Conservation (phyloP, 2,329 filamentous ascomycete genomes). For the Lizonia empirigonia region DNA sequence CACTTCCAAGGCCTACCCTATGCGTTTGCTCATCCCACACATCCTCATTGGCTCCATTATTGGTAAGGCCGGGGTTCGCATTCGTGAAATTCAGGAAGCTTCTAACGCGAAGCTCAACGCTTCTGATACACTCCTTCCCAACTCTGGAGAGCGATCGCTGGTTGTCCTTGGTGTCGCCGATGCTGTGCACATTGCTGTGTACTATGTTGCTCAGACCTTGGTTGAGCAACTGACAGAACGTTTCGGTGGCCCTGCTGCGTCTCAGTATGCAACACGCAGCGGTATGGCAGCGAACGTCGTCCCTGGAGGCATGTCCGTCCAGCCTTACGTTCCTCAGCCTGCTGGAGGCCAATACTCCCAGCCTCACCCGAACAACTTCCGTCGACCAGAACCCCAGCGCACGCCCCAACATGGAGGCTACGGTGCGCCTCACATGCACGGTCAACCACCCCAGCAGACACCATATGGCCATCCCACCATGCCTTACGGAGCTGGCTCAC, state of each 20-base stretch:
- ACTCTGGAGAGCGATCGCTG: constrained; percentile 96
- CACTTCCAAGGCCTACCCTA: constrained; percentile 95
- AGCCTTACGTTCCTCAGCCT: constrained; percentile 95
- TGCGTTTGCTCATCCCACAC: constrained; percentile 92
- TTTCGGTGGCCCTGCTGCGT: constrained; percentile 93
- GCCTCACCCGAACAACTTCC: constrained; percentile 84
- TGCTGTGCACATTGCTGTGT: constrained; percentile 97
- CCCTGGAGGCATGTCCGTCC: constrained; percentile 97
- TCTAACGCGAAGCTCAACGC: constrained; percentile 96
- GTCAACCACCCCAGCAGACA: constrained; percentile 57
- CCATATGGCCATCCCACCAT: constrained; percentile 64
- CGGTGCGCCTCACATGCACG: constrained; percentile 70
- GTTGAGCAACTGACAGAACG: constrained; percentile 96
- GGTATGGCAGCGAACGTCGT: constrained; percentile 92
- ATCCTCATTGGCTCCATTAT: constrained; percentile 99
- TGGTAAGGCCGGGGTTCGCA: constrained; percentile 92
- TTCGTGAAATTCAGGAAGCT: constrained; percentile 97
- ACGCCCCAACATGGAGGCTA: constrained; percentile 76
- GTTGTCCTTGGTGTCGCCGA: constrained; percentile 98
- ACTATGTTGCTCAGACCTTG: constrained; percentile 97
- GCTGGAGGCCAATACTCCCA: constrained; percentile 93
- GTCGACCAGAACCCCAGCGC: constrained; percentile 71
- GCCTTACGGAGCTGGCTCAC: constrained; percentile 76
- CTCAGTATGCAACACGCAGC: constrained; percentile 95
- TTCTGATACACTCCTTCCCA: constrained; percentile 89